These are phyloP conservation scores for Calonectria montana DNA, from an alignment of 2,329 filamentous ascomycete genomes.

Conservation along the genomic window DNA sequence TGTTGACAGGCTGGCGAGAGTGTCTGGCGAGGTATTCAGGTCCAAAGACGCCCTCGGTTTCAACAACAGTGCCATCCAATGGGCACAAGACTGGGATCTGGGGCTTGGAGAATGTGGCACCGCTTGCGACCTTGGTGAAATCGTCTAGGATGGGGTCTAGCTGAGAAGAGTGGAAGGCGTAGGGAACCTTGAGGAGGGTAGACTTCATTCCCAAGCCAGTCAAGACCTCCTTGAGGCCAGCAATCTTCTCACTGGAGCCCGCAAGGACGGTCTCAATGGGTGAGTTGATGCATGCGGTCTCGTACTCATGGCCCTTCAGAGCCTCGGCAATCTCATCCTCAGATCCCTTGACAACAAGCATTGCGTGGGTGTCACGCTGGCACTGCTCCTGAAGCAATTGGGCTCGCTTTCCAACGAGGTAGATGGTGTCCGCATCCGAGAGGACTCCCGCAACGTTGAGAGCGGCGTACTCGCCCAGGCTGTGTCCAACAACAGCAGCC, in stretches of 20 bases:
- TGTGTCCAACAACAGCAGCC: constrained; percentile 61
- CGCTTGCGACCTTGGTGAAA: constrained; percentile 50
- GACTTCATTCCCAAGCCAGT: constrained; percentile 43
- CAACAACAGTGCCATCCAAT: constrained; percentile 25
- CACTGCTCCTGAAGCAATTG: constrained; percentile 66
- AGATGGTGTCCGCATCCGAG: constrained; percentile 69
- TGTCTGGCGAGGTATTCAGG: constrained; percentile 29
- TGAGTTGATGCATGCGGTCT: constrained; percentile 71
- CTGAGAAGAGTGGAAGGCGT: constrained; percentile 52
- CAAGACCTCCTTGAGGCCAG: constrained; percentile 7
- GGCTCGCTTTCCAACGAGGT: constrained; percentile 71
- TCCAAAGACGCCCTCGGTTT: neutral
- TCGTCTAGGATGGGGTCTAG: constrained; percentile 57
- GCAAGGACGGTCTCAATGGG: constrained; percentile 67
- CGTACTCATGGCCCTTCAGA: constrained; percentile 42
- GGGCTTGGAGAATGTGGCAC: constrained; percentile 16
- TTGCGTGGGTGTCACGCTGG: constrained; percentile 48
- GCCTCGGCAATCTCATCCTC: constrained; percentile 18
- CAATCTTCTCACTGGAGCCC: constrained; percentile 26
- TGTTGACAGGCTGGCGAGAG: constrained; percentile 33
- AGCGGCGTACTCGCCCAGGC: constrained; percentile 53
- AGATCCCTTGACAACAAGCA: constrained; percentile 48
- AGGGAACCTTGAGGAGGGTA: constrained; percentile 48
- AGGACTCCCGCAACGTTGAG: constrained; percentile 72
- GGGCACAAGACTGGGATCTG: constrained; percentile 25